phyloP scores from a whole-genome alignment of 768 basidiomycete species.

The Phaeolepiota aurea region DNA sequence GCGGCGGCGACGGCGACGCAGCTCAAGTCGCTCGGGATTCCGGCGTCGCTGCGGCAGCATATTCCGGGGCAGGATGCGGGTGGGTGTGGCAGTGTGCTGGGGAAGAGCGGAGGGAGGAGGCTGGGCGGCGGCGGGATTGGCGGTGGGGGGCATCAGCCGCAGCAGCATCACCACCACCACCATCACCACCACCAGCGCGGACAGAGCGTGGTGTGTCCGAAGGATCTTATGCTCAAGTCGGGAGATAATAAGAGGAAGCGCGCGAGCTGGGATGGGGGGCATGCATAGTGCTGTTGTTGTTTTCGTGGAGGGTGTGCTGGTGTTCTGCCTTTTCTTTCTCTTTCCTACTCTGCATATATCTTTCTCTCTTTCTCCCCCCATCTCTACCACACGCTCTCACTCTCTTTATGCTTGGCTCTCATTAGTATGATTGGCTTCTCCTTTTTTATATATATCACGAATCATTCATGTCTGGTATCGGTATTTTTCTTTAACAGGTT shows the following conservation, averaged over 20 bases:
- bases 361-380: no score
- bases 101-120: constrained; percentile 3
- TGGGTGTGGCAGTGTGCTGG: constrained; percentile 6
- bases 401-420: no score
- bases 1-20: constrained; percentile 5
- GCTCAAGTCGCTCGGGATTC: constrained; percentile 10
- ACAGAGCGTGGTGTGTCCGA: constrained; percentile 31
- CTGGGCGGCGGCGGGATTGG: constrained; percentile 4
- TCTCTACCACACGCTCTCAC: no score
- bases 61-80: constrained; percentile 5
- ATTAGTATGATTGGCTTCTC: no score
- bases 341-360: neutral
- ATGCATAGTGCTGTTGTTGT: neutral
- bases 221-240: constrained; percentile 21
- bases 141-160: constrained; percentile 3
- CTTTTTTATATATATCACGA: no score
- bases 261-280: constrained; percentile 31
- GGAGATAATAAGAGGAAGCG: constrained; percentile 29
- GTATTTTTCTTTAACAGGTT: no score
- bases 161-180: no score
- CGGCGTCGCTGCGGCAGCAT: constrained; percentile 11
- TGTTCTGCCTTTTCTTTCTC: neutral
- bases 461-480: no score
- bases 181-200: constrained; percentile 23
- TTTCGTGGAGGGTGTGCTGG: neutral